These are phyloP conservation scores for Pythium vanterpoolii DNA, from an alignment of 352 stramenopile species.

Conservation along the genomic window DNA sequence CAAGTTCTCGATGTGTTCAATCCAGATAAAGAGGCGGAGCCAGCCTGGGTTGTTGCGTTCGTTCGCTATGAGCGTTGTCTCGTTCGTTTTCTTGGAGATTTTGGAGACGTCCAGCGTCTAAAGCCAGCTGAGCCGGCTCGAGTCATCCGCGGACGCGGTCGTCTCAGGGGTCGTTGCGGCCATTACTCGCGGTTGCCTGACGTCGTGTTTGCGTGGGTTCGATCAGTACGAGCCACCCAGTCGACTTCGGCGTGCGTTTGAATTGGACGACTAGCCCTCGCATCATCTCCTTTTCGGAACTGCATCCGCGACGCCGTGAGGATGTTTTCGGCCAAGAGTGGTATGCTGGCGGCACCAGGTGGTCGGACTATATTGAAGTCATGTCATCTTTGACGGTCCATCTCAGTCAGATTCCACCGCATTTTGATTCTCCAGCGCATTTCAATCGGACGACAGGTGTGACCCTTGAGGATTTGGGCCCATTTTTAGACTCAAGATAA, in stretches of 20 bases:
- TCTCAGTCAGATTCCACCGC: constrained; percentile 9
- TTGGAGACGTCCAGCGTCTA: not conserved
- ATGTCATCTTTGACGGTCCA: too few species aligned
- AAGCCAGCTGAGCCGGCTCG: constrained; percentile 7
- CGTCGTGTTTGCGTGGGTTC: not conserved
- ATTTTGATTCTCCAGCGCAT: constrained; percentile 9
- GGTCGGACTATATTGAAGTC: too few species aligned
- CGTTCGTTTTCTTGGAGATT: not conserved
- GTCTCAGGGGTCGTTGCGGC: not conserved
- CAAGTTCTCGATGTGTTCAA: not conserved
- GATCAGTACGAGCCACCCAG: not conserved
- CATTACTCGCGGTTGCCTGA: constrained; percentile 16
- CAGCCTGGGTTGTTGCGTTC: not conserved
- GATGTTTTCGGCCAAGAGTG: not conserved
- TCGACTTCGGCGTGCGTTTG: not conserved
- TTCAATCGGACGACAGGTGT: not conserved
- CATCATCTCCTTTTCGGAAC: not conserved
- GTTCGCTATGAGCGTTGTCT: not conserved
- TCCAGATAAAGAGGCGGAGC: not conserved
- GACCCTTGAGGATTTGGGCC: not conserved
- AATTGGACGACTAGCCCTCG: not conserved
- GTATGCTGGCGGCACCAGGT: not conserved
- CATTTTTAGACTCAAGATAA: constrained; percentile 1
- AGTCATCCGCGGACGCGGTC: constrained; percentile 2
- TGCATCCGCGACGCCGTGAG: too few species aligned